Percentiles rank a stretch among this genome's conserved stretches.
Conservation (phyloP, 768 basidiomycete genomes). For the Coprinopsis strossmayeri region DNA sequence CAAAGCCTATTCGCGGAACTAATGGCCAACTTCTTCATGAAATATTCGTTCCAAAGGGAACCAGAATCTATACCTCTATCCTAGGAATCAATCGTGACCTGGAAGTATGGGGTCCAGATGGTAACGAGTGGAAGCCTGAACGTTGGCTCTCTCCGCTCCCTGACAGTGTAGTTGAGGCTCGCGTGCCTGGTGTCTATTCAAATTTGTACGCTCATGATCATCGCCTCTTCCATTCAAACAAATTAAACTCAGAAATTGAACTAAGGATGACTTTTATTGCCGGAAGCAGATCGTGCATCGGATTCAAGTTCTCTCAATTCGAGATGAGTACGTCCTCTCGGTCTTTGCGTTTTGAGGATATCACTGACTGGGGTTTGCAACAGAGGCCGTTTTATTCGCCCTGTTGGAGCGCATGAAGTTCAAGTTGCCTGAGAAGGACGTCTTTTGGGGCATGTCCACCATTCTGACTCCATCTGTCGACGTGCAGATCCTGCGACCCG, state of each 20-base stretch:
- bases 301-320: constrained; percentile 49
- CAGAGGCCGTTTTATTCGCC: too few species aligned
- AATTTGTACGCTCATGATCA: constrained; percentile 17
- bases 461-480: too few species aligned
- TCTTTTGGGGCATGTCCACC: too few species aligned
- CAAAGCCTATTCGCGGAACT: constrained; percentile 25
- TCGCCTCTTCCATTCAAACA: too few species aligned
- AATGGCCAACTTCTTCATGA: constrained; percentile 30
- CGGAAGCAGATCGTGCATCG: constrained; percentile 29
- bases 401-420: too few species aligned
- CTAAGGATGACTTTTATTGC: constrained; percentile 42
- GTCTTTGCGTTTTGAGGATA: too few species aligned
- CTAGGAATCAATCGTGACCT: constrained; percentile 32
- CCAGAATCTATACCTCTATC: constrained; percentile 31
- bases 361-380: too few species aligned
- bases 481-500: too few species aligned
- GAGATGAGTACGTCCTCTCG: constrained; percentile 38
- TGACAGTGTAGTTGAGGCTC: constrained; percentile 4
- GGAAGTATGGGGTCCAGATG: constrained; percentile 8
- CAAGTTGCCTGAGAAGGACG: too few species aligned
- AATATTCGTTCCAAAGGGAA: constrained; percentile 32
- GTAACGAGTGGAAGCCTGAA: constrained; percentile 14
- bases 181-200: constrained; percentile 12
- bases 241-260: constrained; percentile 1
- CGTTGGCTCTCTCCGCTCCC: constrained; percentile 12